A percentile compares a stretch with the other conserved stretches of the same genome.
phyloP scores from a whole-genome alignment of 495 filamentous ascomycete species.

The Daldinia bambusicola region DNA sequence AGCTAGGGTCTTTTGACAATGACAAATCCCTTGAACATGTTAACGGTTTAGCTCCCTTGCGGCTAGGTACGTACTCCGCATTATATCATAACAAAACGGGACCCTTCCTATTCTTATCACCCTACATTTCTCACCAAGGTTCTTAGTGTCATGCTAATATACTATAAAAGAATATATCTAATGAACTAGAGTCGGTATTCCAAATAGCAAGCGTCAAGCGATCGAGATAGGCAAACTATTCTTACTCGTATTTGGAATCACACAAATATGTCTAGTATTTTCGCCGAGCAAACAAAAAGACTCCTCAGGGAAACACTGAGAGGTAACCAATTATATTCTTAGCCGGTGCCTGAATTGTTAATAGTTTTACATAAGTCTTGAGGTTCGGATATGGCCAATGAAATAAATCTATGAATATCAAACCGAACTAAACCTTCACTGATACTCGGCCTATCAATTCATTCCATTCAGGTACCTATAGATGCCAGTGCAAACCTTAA shows the following conservation, averaged over 20 bases:
- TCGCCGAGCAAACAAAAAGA: neutral
- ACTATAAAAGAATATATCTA: neutral
- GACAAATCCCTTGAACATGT: slow-evolving; percentile 17
- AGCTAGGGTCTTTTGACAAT: slow-evolving; percentile 14
- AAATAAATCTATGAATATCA: neutral
- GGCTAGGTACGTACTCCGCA: neutral
- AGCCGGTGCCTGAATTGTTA: too few species aligned
- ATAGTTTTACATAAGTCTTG: too few species aligned
- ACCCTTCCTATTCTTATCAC: neutral
- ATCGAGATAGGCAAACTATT: neutral
- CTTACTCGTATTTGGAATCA: neutral
- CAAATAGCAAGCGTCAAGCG: neutral
- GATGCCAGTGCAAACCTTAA: too few species aligned
- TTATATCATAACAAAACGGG: neutral
- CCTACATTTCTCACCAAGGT: neutral
- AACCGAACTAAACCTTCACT: neutral
- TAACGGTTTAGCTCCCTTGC: too few species aligned
- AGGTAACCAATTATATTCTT: too few species aligned
- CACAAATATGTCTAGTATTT: neutral
- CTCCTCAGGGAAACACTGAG: neutral
- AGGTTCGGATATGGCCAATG: too few species aligned
- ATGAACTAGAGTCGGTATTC: neutral
- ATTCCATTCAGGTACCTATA: neutral
- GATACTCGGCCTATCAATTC: neutral
- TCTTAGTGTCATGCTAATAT: neutral